Conservation (phyloP, 306 rosid species). For the Fragaria vesca region DNA sequence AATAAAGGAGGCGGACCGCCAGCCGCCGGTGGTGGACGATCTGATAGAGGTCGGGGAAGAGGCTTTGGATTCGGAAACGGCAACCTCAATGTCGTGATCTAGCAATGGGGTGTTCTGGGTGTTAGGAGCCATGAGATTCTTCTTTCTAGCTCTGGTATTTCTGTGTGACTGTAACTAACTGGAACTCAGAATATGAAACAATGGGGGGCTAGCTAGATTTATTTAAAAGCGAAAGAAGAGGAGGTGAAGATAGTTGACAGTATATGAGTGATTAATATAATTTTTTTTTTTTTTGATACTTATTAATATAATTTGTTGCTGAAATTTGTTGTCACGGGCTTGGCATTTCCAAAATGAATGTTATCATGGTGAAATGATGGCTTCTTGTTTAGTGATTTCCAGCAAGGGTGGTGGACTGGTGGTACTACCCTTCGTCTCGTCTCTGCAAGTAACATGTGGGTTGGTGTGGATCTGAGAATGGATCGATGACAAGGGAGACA, state of each 20-base stretch:
- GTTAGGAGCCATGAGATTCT: background rate
- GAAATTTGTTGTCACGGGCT: background rate
- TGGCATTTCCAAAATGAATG: background rate
- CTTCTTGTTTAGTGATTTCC: background rate
- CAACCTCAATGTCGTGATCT: conserved; percentile 28
- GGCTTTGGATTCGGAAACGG: conserved; percentile 10
- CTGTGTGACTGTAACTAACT: background rate
- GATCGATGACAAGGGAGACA: no score
- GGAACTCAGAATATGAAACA: background rate
- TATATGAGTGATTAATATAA: background rate
- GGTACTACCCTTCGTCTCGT: background rate
- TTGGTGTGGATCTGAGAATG: no score
- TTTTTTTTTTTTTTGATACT: background rate
- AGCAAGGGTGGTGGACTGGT: background rate
- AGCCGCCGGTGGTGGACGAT: conserved; percentile 39
- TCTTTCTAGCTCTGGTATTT: background rate
- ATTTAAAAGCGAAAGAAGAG: background rate
- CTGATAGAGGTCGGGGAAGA: background rate
- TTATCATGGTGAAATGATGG: background rate
- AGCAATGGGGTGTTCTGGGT: conserved; percentile 13
- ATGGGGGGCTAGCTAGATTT: background rate
- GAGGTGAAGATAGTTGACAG: background rate
- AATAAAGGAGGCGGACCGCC: conserved; percentile 49
- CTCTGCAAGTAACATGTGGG: no score
- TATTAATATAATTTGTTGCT: background rate